phyloP scores from a whole-genome alignment of 169 alveolate species.

The Plasmodium vivax region DNA sequence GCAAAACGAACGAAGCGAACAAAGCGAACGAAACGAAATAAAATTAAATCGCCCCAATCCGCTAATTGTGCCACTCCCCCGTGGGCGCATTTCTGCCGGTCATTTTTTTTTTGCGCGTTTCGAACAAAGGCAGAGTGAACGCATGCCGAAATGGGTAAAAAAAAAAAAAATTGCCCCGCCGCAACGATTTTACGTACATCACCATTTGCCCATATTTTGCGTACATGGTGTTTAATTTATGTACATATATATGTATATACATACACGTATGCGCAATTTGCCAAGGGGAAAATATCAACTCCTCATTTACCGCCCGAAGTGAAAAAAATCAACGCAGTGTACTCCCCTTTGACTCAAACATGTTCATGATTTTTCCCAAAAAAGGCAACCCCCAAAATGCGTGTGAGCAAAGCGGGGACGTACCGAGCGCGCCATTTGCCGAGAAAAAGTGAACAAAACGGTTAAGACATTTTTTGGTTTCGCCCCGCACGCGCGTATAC shows the following conservation, averaged over 20 bases:
- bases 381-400: not conserved
- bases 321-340: not conserved
- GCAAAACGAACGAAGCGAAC: not conserved
- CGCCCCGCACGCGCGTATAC: not conserved
- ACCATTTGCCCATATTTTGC: not conserved
- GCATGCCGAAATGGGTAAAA: not conserved
- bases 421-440: not conserved
- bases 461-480: slow-evolving; percentile 13
- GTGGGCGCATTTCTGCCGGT: not conserved
- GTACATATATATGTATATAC: not conserved
- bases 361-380: not conserved
- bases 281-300: not conserved
- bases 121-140: not conserved
- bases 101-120: not conserved
- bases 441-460: not conserved
- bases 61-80: not conserved
- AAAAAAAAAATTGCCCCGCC: not conserved
- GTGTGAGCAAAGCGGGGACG: not conserved
- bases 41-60: not conserved
- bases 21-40: not conserved
- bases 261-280: not conserved
- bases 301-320: not conserved
- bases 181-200: not conserved
- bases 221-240: not conserved
- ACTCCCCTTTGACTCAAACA: not conserved